Conservation (phyloP, 371 early-diverging fungal species). For the Mucor mucedo region DNA sequence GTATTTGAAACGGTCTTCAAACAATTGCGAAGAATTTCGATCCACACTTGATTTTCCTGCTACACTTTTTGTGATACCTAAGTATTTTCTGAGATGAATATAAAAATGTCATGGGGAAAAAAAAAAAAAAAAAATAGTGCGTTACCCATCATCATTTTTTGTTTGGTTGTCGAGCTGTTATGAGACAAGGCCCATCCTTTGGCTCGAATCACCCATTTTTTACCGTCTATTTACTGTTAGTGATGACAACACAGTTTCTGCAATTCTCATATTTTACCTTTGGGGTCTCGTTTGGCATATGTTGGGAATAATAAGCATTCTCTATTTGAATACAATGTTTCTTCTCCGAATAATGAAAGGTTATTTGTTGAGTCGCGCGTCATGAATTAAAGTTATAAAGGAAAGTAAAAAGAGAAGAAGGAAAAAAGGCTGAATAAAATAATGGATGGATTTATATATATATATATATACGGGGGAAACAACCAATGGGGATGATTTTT, state of each 20-base stretch:
- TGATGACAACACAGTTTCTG: too few relatives aligned
- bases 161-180: slow-evolving; percentile 34
- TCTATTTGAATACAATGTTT: not conserved
- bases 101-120: slow-evolving; percentile 1
- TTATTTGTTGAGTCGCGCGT: not conserved
- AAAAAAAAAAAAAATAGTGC: not conserved
- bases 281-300: slow-evolving; percentile 30
- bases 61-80: slow-evolving; percentile 47
- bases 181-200: slow-evolving; percentile 53
- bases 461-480: not conserved
- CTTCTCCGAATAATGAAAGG: not conserved
- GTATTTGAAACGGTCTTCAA: slow-evolving; percentile 51
- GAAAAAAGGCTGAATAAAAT: not conserved
- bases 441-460: not conserved
- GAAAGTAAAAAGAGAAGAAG: not conserved
- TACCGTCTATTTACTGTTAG: slow-evolving; percentile 15
- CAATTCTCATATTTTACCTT: slow-evolving; percentile 11
- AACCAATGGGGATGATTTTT: not conserved
- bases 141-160: slow-evolving; percentile 46
- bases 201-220: slow-evolving; percentile 41
- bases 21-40: slow-evolving; percentile 28
- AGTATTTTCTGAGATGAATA: not conserved
- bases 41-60: slow-evolving; percentile 38
- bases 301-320: slow-evolving; percentile 34
- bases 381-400: not conserved